Evolutionary conservation across 495 filamentous ascomycete species (phyloP).

Genomic region (Penicillium daleae): DNA sequence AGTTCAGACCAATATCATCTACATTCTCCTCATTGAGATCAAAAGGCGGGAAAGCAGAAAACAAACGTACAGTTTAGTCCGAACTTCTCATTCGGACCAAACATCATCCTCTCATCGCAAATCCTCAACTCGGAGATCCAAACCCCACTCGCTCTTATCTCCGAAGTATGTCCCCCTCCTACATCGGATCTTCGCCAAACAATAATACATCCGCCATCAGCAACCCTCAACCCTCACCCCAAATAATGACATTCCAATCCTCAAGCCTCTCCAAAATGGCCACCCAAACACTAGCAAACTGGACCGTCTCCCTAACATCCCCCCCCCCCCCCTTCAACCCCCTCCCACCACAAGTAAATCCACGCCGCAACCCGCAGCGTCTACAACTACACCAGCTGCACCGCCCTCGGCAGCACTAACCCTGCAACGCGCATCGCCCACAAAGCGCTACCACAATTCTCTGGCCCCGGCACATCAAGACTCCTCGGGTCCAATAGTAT

Average conservation of each 20-base stretch:
- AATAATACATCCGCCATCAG: too few relatives aligned
- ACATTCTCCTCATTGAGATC: neutral
- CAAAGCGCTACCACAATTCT: neutral
- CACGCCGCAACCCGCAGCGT: neutral
- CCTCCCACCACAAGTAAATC: constrained; percentile 21
- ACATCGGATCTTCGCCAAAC: constrained; percentile 3
- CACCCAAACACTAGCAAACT: constrained; percentile 18
- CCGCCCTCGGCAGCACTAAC: neutral
- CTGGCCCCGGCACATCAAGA: neutral
- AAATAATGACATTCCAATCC: neutral
- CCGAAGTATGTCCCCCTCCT: constrained; percentile 5
- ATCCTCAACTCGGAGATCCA: neutral
- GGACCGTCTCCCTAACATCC: constrained; percentile 10
- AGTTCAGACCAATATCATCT: neutral
- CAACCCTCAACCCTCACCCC: neutral
- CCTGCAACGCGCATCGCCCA: neutral
- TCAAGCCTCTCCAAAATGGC: constrained; percentile 12
- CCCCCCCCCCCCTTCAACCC: too few relatives aligned
- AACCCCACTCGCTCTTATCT: neutral
- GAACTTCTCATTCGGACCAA: neutral
- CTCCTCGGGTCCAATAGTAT: neutral
- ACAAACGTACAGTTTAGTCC: too few relatives aligned
- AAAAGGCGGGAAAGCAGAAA: neutral
- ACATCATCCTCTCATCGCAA: neutral
- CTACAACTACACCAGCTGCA: neutral